Evolutionary conservation across 2,329 filamentous ascomycete genomes (phyloP), one percentile per base, ranked within the genome.

Genomic region (Apiospora saccharicola): DNA sequence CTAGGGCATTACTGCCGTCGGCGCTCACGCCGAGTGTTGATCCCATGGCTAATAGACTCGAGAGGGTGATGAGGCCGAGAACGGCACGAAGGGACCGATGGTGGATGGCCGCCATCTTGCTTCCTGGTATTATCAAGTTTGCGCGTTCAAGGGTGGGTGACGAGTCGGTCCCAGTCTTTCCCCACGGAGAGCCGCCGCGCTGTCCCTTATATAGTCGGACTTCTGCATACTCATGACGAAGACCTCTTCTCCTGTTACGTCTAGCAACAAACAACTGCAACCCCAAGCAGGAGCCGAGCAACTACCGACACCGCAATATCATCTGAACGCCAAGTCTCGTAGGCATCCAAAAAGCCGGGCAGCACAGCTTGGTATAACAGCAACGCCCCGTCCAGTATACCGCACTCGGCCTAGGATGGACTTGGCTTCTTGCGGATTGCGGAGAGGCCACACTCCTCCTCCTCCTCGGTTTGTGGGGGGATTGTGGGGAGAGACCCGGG

Each of bases 371-470:
- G 53, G 53, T 37, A 61, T 61, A 61, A 7, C 7, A 30, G 16
- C 53, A 8, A 61, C 12, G 30, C 22, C 30, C 53, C 53, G 30
- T 61, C 4, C 16, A 37, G 53, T 41, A 37, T n/a, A 22, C 53
- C 53, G 53, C 19, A 61, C 53, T 61, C 53, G 53, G 53, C 53
- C 53, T 61, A 61, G 53, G 53, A 61, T 22, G 53, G 53, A 37
- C 53, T 61, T 61, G 53, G 53, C 53, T 61, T 61, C 37, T 61
- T 61, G 53, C 53, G 53, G 53, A 61, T 30, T n/a, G 30, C 53
- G 26, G 26, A 30, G 26, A 30, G 2, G 26, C 26, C 26, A 30
- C 30, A 37, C 2, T 61, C 19, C 30, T 61, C 3, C 30, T 61
- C 3, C 30, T 61, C 53, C 16, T 61, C 53, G 30, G 53, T 8